phyloP scores from a whole-genome alignment of 441 rosid genomes.

The Eruca vesicaria region DNA sequence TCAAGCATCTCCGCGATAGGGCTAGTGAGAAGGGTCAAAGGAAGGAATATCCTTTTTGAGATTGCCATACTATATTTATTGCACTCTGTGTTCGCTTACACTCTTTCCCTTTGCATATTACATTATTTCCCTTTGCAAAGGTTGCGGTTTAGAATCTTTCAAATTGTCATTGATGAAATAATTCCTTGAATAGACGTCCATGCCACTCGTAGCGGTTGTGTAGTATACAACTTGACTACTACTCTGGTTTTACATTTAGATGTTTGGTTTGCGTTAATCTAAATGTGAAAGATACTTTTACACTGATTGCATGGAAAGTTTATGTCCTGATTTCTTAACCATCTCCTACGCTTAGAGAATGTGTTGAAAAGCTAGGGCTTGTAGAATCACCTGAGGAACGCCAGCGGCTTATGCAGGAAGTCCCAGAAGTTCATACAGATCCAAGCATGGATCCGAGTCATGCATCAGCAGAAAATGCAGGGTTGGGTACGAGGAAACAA shows the following conservation, averaged over 20 bases:
- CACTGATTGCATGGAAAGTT: conserved; percentile 19
- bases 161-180: neutral
- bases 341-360: conserved; percentile 80
- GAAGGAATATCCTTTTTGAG: conserved; percentile 86
- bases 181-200: neutral
- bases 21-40: conserved; percentile 84
- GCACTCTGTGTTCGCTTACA: too few relatives aligned
- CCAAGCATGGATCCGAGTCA: conserved; percentile 54
- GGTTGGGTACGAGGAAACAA: conserved; percentile 47
- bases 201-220: conserved; percentile 5
- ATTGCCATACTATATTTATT: conserved; percentile 27
- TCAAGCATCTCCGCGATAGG: conserved; percentile 77
- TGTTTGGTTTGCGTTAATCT: neutral
- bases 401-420: conserved; percentile 66
- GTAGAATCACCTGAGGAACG: conserved; percentile 72
- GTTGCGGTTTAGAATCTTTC: neutral
- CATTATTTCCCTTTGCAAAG: conserved; percentile 12
- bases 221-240: conserved; percentile 6
- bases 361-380: conserved; percentile 71
- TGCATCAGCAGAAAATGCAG: conserved; percentile 56
- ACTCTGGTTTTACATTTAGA: conserved; percentile 20
- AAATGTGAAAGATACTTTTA: conserved; percentile 4
- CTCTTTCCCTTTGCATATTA: too few relatives aligned
- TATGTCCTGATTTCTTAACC: conserved; percentile 57
- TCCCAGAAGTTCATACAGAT: conserved; percentile 72